A percentile compares a stretch with the other conserved stretches of the same genome.
phyloP scores from a whole-genome alignment of 345 rosid species.

The Eucalyptus regnans region DNA sequence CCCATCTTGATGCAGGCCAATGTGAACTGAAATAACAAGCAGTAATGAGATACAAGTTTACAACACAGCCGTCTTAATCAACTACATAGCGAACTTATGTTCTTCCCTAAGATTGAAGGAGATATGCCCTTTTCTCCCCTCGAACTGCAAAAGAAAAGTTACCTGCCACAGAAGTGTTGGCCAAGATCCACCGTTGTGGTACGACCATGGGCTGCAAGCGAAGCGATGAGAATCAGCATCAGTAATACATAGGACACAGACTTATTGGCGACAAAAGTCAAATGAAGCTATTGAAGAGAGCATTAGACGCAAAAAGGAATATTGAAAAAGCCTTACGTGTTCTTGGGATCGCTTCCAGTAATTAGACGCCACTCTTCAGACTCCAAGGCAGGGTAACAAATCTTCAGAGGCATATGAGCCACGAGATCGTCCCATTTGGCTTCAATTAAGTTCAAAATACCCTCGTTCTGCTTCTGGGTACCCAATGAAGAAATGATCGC shows the following conservation, averaged over 20 bases:
- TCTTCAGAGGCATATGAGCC: slow-evolving; percentile 92
- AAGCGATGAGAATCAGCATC: neutral
- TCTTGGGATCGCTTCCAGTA: slow-evolving; percentile 97
- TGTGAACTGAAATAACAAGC: slow-evolving; percentile 44
- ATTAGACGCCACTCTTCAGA: slow-evolving; percentile 89
- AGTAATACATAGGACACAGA: neutral
- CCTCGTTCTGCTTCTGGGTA: slow-evolving; percentile 59
- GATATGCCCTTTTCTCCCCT: neutral
- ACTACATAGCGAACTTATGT: neutral
- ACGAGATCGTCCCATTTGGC: slow-evolving; percentile 92
- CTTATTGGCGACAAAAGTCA: neutral
- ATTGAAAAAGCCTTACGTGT: slow-evolving; percentile 46
- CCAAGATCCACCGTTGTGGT: slow-evolving; percentile 99
- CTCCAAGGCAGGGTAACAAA: slow-evolving; percentile 86
- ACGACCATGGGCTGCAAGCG: slow-evolving; percentile 82
- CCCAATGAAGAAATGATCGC: slow-evolving; percentile 65
- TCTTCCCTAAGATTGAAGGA: neutral
- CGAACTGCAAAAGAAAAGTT: neutral
- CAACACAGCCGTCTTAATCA: neutral
- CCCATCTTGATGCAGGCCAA: slow-evolving; percentile 92
- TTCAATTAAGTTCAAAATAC: slow-evolving; percentile 62
- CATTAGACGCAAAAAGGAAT: neutral
- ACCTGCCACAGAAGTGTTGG: slow-evolving; percentile 98
- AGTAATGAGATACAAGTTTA: neutral
- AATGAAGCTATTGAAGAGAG: neutral